Base-by-base conservation (phyloP, 1,284 basidiomycete genomes). In the Xerocomus cyaneibrunnescens region DNA sequence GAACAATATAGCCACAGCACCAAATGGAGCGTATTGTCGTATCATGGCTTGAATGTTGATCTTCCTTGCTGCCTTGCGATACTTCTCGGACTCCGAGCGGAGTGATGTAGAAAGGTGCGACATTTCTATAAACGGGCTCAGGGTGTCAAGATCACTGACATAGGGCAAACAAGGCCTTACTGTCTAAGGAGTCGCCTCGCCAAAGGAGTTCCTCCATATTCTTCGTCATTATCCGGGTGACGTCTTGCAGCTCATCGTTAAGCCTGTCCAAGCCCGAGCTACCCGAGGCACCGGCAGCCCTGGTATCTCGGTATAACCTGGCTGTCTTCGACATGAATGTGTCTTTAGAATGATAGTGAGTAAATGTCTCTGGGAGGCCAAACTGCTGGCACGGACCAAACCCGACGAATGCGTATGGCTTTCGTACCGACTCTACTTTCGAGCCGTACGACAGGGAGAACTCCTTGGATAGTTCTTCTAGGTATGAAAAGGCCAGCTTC, bases 211-310 rank as follows among this genome's bases (percentile, higher is more conserved):
- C 97, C 72, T 99, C 97, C 96, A 99, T 99, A 70, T 99, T 99
- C 77, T 99, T 99, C n/a, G 96, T 98, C 97, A 99, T 99, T 73
- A 99, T 98, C 61, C 92, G 79, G 44, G 96, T 98, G 52, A 99
- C 96, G 64, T 99, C 96, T 67, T 96, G 93, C 47, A 99, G 75
- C 61, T 99, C 96, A 66, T 95, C 94, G 67, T 98, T 98, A 43
- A 99, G 78, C 69, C 82, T 87, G 69, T 95, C 94, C 48, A 99
- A 70, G 54, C 85, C 83, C 19, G 84, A 85, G 51, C 72, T 61
- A 23, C 76, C 79, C 19, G 87, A 81, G 27, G 86, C 83, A 63
- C 77, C 85, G 13, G 92, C 92, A 37, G 92, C 92, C 54, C 96
- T 83, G 38, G 94, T 93, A 70, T 99, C 96, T 57, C 87, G 85